Percentiles rank a stretch among this genome's conserved stretches.
Conservation (phyloP, 1,284 basidiomycete genomes). For the Heliocybe sulcata region DNA sequence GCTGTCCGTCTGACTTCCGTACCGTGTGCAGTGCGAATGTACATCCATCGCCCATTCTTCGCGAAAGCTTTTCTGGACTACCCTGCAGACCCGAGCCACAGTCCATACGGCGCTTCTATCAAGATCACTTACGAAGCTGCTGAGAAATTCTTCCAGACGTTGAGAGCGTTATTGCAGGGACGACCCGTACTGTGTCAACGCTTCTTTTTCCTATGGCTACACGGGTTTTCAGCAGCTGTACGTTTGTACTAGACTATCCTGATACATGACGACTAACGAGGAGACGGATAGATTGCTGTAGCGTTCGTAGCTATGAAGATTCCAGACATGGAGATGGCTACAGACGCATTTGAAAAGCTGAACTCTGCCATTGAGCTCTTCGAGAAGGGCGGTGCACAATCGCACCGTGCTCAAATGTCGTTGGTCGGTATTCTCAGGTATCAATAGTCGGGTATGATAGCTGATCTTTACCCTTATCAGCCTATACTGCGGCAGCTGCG, state of each 20-base stretch:
- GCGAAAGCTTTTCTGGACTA: not conserved
- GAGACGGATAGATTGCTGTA: not conserved
- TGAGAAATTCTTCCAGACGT: not conserved
- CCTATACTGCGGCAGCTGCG: not conserved
- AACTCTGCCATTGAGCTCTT: not conserved
- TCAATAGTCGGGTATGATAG: not conserved
- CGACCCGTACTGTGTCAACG: not conserved
- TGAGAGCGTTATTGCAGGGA: not conserved
- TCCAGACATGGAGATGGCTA: not conserved
- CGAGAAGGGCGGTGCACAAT: not conserved
- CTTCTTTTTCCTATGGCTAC: not conserved
- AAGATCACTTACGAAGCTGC: not conserved
- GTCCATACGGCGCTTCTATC: not conserved
- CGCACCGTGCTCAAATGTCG: not conserved
- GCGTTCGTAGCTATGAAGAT: not conserved
- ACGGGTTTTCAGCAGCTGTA: not conserved
- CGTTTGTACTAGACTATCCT: not conserved
- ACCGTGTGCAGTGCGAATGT: not conserved
- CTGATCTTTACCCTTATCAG: not conserved
- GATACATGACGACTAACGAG: not conserved
- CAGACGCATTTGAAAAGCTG: not conserved
- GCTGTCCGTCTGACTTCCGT: no score
- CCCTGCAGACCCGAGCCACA: not conserved
- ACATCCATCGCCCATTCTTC: not conserved
- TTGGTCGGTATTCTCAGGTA: not conserved